phyloP scores from a whole-genome alignment of 2,329 filamentous ascomycete genomes.

The Exophiala alcalophila region DNA sequence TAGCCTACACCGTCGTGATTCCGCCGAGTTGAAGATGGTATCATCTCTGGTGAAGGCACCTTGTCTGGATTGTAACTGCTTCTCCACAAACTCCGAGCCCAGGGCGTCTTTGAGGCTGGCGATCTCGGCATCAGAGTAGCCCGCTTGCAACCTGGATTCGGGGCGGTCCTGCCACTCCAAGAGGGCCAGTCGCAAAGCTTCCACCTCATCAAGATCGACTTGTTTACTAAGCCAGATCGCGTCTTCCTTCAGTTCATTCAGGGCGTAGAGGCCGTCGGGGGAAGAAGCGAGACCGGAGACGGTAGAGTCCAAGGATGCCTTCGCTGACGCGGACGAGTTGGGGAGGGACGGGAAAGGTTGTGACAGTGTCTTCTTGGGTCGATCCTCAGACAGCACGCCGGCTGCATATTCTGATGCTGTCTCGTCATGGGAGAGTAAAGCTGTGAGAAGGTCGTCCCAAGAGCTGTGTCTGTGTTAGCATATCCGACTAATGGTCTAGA shows the following conservation, averaged over 20 bases:
- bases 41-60: slow-evolving; percentile 26
- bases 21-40: slow-evolving; percentile 58
- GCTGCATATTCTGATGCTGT: slow-evolving; percentile 6
- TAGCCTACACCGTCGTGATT: slow-evolving; percentile 64
- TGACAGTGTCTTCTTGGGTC: slow-evolving; percentile 19
- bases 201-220: slow-evolving; percentile 73
- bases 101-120: slow-evolving; percentile 72
- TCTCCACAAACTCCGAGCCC: slow-evolving; percentile 59
- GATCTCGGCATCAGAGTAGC: slow-evolving; percentile 74
- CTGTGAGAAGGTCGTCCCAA: slow-evolving; percentile 26
- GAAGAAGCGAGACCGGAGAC: slow-evolving; percentile 76
- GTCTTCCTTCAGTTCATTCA: slow-evolving; percentile 80
- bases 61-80: slow-evolving; percentile 47
- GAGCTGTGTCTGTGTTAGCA: slow-evolving; percentile 21
- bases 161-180: slow-evolving; percentile 81
- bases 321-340: slow-evolving; percentile 43
- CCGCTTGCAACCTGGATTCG: slow-evolving; percentile 66
- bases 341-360: slow-evolving; percentile 17
- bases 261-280: slow-evolving; percentile 64
- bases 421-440: slow-evolving; percentile 21
- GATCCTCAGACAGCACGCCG: slow-evolving; percentile 19
- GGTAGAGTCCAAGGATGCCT: slow-evolving; percentile 73
- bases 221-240: slow-evolving; percentile 80
- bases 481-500: not conserved
- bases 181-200: slow-evolving; percentile 74